Conservation (phyloP, 768 basidiomycete genomes). For the Suillus weaverae region DNA sequence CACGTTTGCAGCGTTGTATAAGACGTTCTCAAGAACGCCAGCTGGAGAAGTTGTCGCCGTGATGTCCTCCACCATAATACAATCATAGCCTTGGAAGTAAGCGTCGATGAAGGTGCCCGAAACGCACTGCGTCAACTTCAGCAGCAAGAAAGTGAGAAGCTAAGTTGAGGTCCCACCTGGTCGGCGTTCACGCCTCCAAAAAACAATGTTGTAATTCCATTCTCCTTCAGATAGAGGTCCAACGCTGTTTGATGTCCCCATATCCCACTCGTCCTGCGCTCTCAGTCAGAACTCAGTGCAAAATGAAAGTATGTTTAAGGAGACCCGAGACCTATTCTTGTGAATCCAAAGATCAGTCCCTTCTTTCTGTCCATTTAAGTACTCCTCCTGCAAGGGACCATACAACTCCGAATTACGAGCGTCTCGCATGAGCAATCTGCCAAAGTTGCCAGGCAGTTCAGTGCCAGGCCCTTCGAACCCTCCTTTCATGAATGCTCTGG, state of each 20-base stretch:
- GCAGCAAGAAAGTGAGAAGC: background rate
- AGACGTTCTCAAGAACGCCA: slow-evolving; percentile 55
- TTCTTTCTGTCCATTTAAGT: slow-evolving; percentile 46
- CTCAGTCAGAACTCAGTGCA: background rate
- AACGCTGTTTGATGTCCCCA: slow-evolving; percentile 66
- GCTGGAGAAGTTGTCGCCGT: slow-evolving; percentile 64
- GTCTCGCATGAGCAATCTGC: slow-evolving; percentile 58
- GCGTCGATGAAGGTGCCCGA: slow-evolving; percentile 63
- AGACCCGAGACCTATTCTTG: slow-evolving; percentile 53
- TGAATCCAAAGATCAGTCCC: slow-evolving; percentile 74
- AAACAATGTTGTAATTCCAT: slow-evolving; percentile 60
- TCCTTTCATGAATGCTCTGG: slow-evolving; percentile 53
- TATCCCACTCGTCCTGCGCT: slow-evolving; percentile 57
- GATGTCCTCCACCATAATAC: slow-evolving; percentile 55
- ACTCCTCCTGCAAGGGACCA: slow-evolving; percentile 59
- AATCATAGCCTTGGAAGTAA: slow-evolving; percentile 65
- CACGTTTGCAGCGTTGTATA: slow-evolving; percentile 56
- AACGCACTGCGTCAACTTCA: slow-evolving; percentile 49
- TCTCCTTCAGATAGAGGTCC: slow-evolving; percentile 61
- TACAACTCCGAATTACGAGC: slow-evolving; percentile 60
- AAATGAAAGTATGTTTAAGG: background rate
- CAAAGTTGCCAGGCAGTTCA: slow-evolving; percentile 52
- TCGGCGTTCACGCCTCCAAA: slow-evolving; percentile 69
- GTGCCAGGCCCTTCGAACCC: slow-evolving; percentile 54
- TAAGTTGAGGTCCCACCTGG: slow-evolving; percentile 41